Conservation (phyloP, 305 asterid species). For the Withania somnifera region DNA sequence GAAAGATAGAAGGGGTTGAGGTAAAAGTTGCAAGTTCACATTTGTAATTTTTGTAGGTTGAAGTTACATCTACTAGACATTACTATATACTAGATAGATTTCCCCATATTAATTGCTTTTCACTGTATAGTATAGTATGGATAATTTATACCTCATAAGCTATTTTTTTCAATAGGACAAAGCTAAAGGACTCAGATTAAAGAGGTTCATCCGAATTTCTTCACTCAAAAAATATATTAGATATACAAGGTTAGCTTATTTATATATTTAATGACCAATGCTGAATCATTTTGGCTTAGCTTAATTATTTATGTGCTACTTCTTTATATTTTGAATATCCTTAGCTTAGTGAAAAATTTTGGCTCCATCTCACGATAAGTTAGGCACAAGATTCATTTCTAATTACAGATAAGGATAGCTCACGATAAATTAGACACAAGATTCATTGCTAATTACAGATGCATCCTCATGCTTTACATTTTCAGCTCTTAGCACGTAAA, state of each 20-base stretch:
- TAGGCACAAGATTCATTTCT: neutral
- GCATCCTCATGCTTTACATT: neutral
- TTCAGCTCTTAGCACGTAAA: neutral
- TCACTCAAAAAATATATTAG: neutral
- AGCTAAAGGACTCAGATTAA: neutral
- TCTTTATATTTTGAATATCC: neutral
- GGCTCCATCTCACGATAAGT: neutral
- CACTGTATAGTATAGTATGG: neutral
- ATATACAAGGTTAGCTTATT: too few relatives aligned
- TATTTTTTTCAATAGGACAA: neutral
- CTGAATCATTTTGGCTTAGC: neutral
- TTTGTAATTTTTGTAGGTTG: neutral
- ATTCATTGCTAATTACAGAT: neutral
- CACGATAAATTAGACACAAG: neutral
- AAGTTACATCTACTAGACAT: neutral
- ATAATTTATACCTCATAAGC: neutral
- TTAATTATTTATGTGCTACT: too few relatives aligned
- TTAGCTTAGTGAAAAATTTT: neutral
- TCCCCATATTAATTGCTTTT: neutral
- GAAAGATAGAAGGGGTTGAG: neutral
- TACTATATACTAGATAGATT: neutral
- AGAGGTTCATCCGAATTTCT: neutral
- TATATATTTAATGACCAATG: neutral
- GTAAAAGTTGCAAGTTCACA: neutral
- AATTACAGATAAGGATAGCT: neutral